Base-by-base conservation (phyloP, 1,139 yeast species). In the Trichomonascaceae sp. region DNA sequence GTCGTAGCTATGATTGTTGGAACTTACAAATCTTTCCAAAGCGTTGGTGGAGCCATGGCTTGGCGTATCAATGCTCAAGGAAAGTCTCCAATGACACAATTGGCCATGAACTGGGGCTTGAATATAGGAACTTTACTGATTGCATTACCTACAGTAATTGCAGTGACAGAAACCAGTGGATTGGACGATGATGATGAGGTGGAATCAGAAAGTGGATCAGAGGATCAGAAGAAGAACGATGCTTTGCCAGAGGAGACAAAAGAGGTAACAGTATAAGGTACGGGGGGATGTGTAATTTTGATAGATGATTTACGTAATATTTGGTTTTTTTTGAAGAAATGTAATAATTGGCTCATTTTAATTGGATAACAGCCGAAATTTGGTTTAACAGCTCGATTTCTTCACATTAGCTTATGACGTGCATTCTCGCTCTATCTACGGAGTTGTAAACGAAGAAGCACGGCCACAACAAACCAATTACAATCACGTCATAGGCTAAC, bases 11-110 rank as follows among this genome's bases (percentile, higher is more conserved):
- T 52, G 18, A 38, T 43, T 13, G 52, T 52, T 20, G 84, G 84
- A 49, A 77, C 78, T 65, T 81, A 79, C 70, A 81, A 81, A 70
- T 80, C 83, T 54, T 67, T 81, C 52, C 85, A 81, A 68, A 75
- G 81, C 39, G 83, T 83, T 7, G 84, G 82, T 63, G 81, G 82
- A 15, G 84, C 83, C 27, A 71, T 81, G 55, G 78, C 76, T 9
- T 81, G 84, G 84, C 70, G 82, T 61, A 69, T 81, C 57, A 84
- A 81, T 63, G 75, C 80, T 30, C 57, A 70, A 47, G 66, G 65
- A 2, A 63, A 61, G 8, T 68, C 79, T 15, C 80, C 71, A 66
- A 71, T 74, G 63, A 63, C 67, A 51, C 66, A 79, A 70, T 80
- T 79, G 60, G 81, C 71, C 13, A 70, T 79, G 36, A 74, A 79